Evolutionary conservation across 345 rosid species (phyloP).

Genomic region (Ailanthus altissimus): DNA sequence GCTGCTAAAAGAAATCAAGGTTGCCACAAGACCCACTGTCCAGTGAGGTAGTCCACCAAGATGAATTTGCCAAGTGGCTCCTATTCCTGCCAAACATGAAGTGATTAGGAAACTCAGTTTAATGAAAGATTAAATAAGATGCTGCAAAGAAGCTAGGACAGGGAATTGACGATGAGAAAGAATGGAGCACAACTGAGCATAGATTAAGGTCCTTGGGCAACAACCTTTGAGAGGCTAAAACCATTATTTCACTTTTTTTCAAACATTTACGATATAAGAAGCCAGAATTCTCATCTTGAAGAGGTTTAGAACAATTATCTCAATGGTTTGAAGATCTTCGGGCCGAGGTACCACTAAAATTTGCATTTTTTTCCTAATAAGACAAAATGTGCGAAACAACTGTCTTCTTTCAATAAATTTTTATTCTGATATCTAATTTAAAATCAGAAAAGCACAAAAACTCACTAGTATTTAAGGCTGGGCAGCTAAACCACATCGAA

Average conservation of each 20-base stretch:
- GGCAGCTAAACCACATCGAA: constrained; percentile 79
- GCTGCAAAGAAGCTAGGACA: not conserved
- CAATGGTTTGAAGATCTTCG: constrained; percentile 1
- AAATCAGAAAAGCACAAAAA: constrained; percentile 12
- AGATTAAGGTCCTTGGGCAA: not conserved
- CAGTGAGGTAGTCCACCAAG: constrained; percentile 90
- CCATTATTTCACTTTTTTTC: not conserved
- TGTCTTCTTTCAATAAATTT: not conserved
- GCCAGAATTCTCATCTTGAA: not conserved
- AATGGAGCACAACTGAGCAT: not conserved
- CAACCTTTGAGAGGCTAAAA: not conserved
- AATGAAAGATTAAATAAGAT: constrained; percentile 1
- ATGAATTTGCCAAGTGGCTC: constrained; percentile 67
- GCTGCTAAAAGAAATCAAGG: constrained; percentile 77
- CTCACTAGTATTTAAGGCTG: constrained; percentile 82
- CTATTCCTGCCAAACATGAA: constrained; percentile 59
- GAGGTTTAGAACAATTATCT: not conserved
- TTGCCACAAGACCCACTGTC: constrained; percentile 93
- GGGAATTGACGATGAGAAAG: not conserved
- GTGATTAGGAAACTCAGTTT: constrained; percentile 27
- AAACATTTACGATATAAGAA: not conserved
- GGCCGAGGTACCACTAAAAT: not conserved
- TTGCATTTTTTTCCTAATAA: not conserved
- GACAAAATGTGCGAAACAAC: not conserved
- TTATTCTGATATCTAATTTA: not conserved